Evolutionary conservation across 768 basidiomycete genomes (phyloP).

Genomic region (Suillus hirtellus): DNA sequence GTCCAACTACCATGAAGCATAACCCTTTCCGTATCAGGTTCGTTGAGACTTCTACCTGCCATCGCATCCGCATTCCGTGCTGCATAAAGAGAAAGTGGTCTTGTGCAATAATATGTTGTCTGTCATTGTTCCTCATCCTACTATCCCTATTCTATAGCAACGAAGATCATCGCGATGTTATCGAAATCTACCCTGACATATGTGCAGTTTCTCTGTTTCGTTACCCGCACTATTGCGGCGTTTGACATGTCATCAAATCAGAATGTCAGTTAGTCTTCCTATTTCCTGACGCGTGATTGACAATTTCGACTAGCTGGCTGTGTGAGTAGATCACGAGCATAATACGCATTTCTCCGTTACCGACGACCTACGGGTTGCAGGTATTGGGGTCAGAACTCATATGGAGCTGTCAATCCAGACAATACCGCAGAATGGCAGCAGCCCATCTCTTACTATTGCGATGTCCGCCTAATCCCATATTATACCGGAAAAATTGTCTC

Average conservation of each 20-base stretch:
- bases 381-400: conserved; percentile 42
- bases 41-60: neutral
- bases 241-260: conserved; percentile 28
- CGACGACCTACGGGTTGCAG: conserved; percentile 16
- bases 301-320: conserved; percentile 22
- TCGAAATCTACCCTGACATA: conserved; percentile 10
- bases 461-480: conserved; percentile 15
- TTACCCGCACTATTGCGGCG: conserved; percentile 8
- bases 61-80: neutral
- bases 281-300: neutral
- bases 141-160: neutral
- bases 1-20: neutral
- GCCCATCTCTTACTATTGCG: conserved; percentile 34
- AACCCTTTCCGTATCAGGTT: conserved; percentile 5
- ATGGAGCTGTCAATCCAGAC: conserved; percentile 32
- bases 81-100: conserved; percentile 11
- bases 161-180: neutral
- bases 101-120: neutral
- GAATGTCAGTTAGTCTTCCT: conserved; percentile 21
- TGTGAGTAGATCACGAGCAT: conserved; percentile 17
- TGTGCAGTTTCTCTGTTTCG: neutral
- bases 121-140: conserved; percentile 5
- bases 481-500: neutral
- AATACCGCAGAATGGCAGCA: conserved; percentile 35
- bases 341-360: neutral